These are phyloP conservation scores for Pichia cactophila DNA, from an alignment of 1,139 yeast species.

Conservation along the genomic window DNA sequence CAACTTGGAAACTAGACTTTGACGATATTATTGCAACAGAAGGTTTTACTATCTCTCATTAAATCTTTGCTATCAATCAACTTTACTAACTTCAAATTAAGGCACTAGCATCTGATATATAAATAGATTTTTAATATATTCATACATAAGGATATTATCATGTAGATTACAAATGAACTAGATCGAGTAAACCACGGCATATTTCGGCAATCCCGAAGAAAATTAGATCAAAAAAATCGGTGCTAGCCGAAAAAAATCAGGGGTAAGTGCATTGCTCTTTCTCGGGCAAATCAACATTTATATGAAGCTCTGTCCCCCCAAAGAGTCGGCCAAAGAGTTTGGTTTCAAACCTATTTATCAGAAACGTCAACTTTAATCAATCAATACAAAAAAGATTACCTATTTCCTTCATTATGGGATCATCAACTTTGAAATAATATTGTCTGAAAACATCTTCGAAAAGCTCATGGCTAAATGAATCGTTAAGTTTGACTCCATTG, in stretches of 20 bases:
- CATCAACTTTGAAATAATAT: constrained; percentile 13
- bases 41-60: constrained; percentile 16
- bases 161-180: too few relatives aligned
- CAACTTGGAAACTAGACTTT: constrained; percentile 21
- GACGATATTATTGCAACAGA: constrained; percentile 17
- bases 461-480: constrained; percentile 21
- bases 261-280: too few relatives aligned
- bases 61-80: background rate
- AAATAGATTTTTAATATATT: background rate
- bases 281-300: too few relatives aligned
- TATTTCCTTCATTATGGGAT: constrained; percentile 1
- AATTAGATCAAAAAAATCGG: too few relatives aligned
- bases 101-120: background rate
- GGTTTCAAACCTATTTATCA: too few relatives aligned
- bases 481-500: constrained; percentile 16
- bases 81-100: background rate
- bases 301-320: too few relatives aligned
- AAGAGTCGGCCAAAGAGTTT: too few relatives aligned
- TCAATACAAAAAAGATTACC: constrained; percentile 1
- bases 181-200: too few relatives aligned
- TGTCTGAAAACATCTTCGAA: constrained; percentile 19
- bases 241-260: too few relatives aligned
- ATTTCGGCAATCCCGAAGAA: too few relatives aligned
- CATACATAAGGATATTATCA: background rate
- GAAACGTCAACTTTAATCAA: too few relatives aligned